Base-by-base conservation (phyloP, 108 stramenopile species). In the Nannochloropsis granulata region DNA sequence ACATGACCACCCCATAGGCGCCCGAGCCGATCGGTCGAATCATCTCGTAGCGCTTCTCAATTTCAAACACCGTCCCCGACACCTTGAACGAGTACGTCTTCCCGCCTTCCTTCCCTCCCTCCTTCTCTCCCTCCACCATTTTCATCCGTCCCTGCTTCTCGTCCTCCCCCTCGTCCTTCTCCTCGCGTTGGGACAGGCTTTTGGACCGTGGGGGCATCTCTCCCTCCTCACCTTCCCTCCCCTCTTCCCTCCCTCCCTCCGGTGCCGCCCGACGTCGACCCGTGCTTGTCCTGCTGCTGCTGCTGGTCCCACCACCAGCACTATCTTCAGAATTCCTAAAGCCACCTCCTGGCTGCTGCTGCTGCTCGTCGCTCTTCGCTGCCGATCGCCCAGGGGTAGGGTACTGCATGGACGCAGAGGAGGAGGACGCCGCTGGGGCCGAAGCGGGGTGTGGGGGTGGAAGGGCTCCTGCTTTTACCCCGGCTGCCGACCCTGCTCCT, bases 1-100 rank as follows among this genome's bases (percentile, higher is more conserved):
- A 95, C 78, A 99, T 95, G 43, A 99, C 98, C 21, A 98, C 98
- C 14, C 99, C 99, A 83, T 99, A 99, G 19, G 98, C 97, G 13
- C 97, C 97, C 3, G 93, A 94, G 42, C 97, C 97, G 79, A 99
- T 93, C 16, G 90, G 90, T 85, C 90, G 89, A 78, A 89, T 89
- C 25, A 91, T 24, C 84, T 86, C 84, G 82, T 91, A 91, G 43
- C 16, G 24, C 45, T 42, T 16, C 12, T 46, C 24, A 24, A 82
- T 56, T 56, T 85, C 81, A 23, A 85, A 85, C 13, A 82, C n/a
- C 13, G 81, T 85, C n/a, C 85, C 85, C 25, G 85, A 81, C 19
- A 85, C 85, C 71, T 81, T 81, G 80, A 85, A 85, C 34, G 46
- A 13, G 24, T 46, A 44, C 56, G 16, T 85, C 81, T 56, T 25